These are phyloP conservation scores for Penicillium decumbens DNA, from an alignment of 2,329 filamentous ascomycete species.

Conservation along the genomic window DNA sequence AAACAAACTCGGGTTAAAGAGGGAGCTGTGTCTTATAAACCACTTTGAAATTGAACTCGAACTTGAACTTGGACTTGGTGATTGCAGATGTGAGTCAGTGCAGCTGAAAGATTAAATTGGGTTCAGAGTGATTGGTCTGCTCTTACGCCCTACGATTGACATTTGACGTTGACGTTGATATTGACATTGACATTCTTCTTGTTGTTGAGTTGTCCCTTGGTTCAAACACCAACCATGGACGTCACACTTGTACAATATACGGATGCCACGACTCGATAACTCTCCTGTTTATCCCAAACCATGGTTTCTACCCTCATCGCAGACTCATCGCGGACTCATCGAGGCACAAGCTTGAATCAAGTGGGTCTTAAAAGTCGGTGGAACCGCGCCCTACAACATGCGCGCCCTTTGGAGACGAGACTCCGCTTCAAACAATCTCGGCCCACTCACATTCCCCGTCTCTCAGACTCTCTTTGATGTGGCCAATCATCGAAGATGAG, in stretches of 20 bases:
- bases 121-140: constrained; percentile 7
- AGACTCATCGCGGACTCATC: not conserved
- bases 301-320: no score
- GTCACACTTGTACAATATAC: not conserved
- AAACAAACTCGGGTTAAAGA: not conserved
- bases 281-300: no score
- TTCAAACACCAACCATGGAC: no score
- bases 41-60: not conserved
- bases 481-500: constrained; percentile 11
- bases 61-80: no score
- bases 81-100: not conserved
- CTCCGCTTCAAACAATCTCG: constrained; percentile 12
- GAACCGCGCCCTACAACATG: constrained; percentile 20
- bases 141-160: no score
- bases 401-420: constrained; percentile 18
- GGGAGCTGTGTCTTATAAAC: constrained; percentile 10
- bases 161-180: no score
- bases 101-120: constrained; percentile 4
- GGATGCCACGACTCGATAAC: not conserved
- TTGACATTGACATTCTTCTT: no score
- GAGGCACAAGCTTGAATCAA: not conserved
- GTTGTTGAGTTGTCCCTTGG: no score
- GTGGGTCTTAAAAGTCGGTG: constrained; percentile 10
- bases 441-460: constrained; percentile 12
- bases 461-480: constrained; percentile 3